Conservation (phyloP, 495 filamentous ascomycete species). For the Parathielavia appendiculata region DNA sequence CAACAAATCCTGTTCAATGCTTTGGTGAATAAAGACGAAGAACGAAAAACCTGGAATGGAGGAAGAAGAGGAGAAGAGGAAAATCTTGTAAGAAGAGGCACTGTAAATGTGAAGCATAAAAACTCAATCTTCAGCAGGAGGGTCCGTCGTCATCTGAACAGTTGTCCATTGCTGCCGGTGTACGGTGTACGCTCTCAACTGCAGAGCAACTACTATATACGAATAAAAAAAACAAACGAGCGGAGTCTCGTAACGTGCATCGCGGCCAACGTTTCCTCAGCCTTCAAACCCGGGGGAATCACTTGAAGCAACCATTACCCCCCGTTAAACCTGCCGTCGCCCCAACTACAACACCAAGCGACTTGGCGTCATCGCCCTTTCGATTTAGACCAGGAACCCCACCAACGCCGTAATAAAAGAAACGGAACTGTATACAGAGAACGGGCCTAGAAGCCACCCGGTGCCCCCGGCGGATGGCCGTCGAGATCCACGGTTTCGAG, state of each 20-base stretch:
- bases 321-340: neutral
- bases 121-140: no score
- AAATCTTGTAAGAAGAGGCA: no score
- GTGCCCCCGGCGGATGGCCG: constrained; percentile 48
- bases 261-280: neutral
- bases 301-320: neutral
- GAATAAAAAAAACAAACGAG: constrained; percentile 14
- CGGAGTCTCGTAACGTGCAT: constrained; percentile 6
- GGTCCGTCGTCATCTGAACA: neutral
- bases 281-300: constrained; percentile 4
- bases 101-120: neutral
- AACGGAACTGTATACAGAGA: neutral
- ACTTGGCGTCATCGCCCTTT: neutral
- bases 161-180: neutral
- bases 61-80: neutral
- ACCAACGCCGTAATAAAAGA: neutral
- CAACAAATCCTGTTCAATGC: no score
- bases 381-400: neutral
- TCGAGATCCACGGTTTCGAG: constrained; percentile 82
- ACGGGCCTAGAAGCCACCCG: neutral
- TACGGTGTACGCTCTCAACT: neutral
- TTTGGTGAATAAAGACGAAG: no score
- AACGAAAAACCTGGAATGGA: no score
- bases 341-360: constrained; percentile 2
- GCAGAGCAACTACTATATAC: neutral